Percentiles rank a stretch among this genome's conserved stretches.
Evolutionary conservation across 257 asterid genomes (phyloP).

Genomic region (Ocimum tenuiflorum): DNA sequence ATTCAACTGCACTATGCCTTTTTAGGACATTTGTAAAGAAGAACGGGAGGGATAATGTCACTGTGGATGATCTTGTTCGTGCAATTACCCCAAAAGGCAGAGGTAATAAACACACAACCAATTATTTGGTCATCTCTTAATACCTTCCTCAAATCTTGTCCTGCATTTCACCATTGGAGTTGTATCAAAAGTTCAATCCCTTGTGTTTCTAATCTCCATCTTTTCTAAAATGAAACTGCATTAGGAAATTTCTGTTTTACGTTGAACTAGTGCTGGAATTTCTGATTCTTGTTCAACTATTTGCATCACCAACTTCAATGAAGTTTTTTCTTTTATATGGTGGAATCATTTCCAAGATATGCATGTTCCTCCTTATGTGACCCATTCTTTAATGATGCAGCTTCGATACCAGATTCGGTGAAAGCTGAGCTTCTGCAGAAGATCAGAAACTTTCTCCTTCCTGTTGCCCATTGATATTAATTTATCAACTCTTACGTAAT

Average conservation of each 20-base stretch:
- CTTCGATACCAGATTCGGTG: slow-evolving; percentile 40
- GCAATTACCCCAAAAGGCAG: slow-evolving; percentile 47
- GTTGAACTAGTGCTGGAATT: background rate
- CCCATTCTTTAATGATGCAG: slow-evolving; percentile 21
- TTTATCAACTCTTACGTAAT: background rate
- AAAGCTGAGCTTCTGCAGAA: slow-evolving; percentile 43
- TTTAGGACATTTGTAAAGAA: slow-evolving; percentile 34
- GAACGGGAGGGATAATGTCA: slow-evolving; percentile 37
- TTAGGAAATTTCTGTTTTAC: background rate
- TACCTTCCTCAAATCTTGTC: background rate
- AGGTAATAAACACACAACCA: slow-evolving; percentile 22
- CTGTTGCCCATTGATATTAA: slow-evolving; percentile 38
- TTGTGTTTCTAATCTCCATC: background rate
- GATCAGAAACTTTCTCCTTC: slow-evolving; percentile 34
- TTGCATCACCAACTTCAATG: background rate
- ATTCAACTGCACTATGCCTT: background rate
- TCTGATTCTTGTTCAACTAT: background rate
- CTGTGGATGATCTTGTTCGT: slow-evolving; percentile 40
- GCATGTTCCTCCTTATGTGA: background rate
- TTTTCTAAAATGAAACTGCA: background rate
- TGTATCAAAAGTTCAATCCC: background rate
- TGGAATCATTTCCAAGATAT: background rate
- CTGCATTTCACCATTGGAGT: background rate
- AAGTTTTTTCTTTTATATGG: too few relatives aligned
- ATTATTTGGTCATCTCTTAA: background rate